phyloP scores from a whole-genome alignment of 1,284 basidiomycete species.

The Tilletia horrida region DNA sequence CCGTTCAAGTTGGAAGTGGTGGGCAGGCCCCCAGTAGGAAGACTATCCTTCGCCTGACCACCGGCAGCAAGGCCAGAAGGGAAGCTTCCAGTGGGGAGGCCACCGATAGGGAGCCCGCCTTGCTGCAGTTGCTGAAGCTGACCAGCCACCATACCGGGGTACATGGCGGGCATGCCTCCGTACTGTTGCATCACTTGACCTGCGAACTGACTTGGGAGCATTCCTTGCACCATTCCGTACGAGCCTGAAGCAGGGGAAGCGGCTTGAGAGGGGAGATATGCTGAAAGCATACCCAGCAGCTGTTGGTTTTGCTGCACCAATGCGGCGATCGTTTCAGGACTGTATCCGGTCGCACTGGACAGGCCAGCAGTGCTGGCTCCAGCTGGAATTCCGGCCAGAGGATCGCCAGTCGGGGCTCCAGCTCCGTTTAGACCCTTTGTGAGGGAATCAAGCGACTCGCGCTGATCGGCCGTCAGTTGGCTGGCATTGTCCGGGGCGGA shows the following conservation, averaged over 20 bases:
- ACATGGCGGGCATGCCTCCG: no score
- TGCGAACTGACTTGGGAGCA: no score
- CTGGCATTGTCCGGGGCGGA: neutral
- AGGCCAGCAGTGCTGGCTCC: neutral
- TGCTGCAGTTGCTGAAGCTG: neutral
- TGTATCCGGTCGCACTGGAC: neutral
- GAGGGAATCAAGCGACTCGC: neutral
- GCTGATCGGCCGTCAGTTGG: neutral
- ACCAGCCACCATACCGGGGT: no score
- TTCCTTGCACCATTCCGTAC: no score
- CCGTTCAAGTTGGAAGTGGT: neutral
- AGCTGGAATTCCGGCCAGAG: neutral
- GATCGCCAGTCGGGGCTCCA: neutral
- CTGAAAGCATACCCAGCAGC: neutral
- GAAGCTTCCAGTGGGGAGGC: no score
- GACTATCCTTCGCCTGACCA: no score
- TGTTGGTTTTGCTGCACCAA: neutral
- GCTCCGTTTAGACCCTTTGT: conserved; percentile 7
- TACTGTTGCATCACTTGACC: no score
- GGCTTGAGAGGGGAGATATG: conserved; percentile 8
- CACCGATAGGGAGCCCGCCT: neutral
- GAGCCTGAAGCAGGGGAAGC: neutral
- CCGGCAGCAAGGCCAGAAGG: neutral
- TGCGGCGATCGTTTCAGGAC: neutral
- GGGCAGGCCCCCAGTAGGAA: neutral